These are phyloP conservation scores for Metschnikowia reukaufii DNA, from an alignment of 805 yeast genomes.

Conservation along the genomic window DNA sequence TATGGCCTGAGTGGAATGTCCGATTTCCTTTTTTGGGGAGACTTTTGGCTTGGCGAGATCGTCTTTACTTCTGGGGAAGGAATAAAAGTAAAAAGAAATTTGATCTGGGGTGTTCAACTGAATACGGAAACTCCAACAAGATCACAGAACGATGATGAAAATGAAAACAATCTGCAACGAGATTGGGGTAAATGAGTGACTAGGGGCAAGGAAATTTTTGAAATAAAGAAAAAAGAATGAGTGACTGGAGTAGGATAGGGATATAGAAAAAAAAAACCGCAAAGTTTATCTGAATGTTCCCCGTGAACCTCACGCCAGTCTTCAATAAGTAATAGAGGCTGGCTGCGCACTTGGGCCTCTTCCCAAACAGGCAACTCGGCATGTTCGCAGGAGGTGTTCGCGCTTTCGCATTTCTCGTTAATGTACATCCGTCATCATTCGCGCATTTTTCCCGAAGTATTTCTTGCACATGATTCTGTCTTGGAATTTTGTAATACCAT, in stretches of 20 bases:
- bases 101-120: not conserved
- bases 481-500: no score
- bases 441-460: not conserved
- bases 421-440: not conserved
- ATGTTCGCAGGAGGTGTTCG: conserved; percentile 5
- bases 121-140: not conserved
- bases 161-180: no score
- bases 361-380: conserved; percentile 4
- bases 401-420: not conserved
- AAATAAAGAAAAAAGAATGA: not conserved
- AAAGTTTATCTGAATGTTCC: not conserved
- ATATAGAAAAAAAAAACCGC: not conserved
- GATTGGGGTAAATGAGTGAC: not conserved
- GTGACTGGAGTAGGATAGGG: conserved; percentile 1
- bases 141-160: not conserved
- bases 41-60: not conserved
- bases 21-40: not conserved
- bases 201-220: not conserved
- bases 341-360: conserved; percentile 6
- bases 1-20: not conserved
- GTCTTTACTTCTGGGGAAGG: not conserved
- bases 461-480: no score
- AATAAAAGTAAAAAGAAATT: not conserved
- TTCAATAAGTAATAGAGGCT: not conserved
- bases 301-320: not conserved